Evolutionary conservation across 2,329 filamentous ascomycete species (phyloP).

Genomic region (Botryotinia convoluta): DNA sequence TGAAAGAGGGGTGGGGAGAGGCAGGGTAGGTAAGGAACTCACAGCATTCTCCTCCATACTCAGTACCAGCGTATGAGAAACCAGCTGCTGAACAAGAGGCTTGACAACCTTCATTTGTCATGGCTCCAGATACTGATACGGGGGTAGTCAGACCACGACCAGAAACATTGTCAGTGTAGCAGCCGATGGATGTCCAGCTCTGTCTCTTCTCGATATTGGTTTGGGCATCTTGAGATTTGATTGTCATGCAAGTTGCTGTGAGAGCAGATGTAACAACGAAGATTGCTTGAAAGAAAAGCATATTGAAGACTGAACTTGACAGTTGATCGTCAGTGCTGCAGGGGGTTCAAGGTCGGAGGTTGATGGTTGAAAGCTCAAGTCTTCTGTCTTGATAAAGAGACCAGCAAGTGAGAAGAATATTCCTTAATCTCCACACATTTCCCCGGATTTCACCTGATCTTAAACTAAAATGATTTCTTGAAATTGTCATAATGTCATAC

Average conservation of each 20-base stretch:
- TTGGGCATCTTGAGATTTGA: slow-evolving; percentile 7
- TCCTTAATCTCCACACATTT: not conserved
- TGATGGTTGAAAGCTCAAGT: not conserved
- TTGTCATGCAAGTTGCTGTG: not conserved
- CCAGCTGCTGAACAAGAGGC: slow-evolving; percentile 19
- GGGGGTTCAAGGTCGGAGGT: not conserved
- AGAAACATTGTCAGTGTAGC: slow-evolving; percentile 20
- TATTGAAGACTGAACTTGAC: not conserved
- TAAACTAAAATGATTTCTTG: not conserved
- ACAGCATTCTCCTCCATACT: slow-evolving; percentile 29
- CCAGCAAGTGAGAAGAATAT: not conserved
- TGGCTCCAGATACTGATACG: slow-evolving; percentile 15
- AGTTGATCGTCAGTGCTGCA: not conserved
- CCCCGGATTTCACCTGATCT: not conserved
- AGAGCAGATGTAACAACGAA: not conserved
- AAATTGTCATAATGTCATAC: not conserved
- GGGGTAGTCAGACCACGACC: slow-evolving; percentile 15
- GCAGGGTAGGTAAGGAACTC: not conserved
- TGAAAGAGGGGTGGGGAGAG: not conserved
- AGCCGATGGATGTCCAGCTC: slow-evolving; percentile 18
- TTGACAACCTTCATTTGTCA: slow-evolving; percentile 27
- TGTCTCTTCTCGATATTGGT: slow-evolving; percentile 2
- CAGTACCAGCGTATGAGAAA: slow-evolving; percentile 24
- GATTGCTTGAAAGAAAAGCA: not conserved
- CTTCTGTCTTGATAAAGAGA: not conserved